Percentiles rank a stretch among this genome's conserved stretches.
phyloP scores from a whole-genome alignment of 306 rosid species.

The Geum urbanum region DNA sequence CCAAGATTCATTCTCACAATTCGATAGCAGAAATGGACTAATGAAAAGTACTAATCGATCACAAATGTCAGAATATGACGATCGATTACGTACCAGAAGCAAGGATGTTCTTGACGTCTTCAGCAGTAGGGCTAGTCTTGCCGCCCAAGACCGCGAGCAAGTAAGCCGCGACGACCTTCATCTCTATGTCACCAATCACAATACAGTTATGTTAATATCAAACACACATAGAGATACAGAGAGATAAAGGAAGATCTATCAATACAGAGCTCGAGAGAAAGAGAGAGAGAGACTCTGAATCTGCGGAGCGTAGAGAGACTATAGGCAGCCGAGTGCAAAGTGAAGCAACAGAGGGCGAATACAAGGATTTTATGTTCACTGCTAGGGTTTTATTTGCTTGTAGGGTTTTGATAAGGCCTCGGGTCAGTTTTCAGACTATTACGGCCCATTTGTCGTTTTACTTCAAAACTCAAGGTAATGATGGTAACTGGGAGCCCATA shows the following conservation, averaged over 20 bases:
- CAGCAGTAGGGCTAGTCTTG: slow-evolving; percentile 35
- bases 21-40: background rate
- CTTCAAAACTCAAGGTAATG: too few relatives aligned
- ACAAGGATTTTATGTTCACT: background rate
- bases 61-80: background rate
- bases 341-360: background rate
- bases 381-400: slow-evolving; percentile 9
- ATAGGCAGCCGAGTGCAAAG: background rate
- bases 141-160: slow-evolving; percentile 51
- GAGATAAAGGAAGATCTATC: background rate
- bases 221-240: background rate
- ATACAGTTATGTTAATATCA: background rate
- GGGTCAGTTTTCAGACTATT: background rate
- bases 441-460: background rate
- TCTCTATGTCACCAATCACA: slow-evolving; percentile 4
- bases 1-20: too few relatives aligned
- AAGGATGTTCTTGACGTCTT: slow-evolving; percentile 38
- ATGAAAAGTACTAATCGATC: background rate
- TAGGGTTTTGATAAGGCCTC: background rate
- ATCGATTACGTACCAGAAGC: slow-evolving; percentile 26
- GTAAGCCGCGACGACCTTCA: slow-evolving; percentile 45
- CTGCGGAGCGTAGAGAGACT: background rate
- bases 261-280: background rate
- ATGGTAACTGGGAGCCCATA: too few relatives aligned
- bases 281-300: background rate